These are phyloP conservation scores for Phaeosphaeriaceae sp. DNA, from an alignment of 2,329 filamentous ascomycete species.

Conservation along the genomic window DNA sequence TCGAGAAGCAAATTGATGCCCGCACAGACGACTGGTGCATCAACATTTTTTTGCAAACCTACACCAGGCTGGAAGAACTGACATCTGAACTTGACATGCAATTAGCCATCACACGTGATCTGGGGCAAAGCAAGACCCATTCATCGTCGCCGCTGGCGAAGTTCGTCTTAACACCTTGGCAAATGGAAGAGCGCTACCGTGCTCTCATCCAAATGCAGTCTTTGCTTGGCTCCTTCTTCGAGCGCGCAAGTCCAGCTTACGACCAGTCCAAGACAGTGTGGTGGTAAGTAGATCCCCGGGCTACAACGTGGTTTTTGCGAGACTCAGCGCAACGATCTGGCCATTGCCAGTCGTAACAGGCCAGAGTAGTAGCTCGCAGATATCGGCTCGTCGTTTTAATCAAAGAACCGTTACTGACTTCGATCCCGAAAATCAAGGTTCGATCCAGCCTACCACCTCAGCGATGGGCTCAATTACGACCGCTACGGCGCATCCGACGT, in stretches of 20 bases:
- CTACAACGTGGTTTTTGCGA: no score
- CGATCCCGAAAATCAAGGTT: no score
- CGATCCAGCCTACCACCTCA: conserved; percentile 1
- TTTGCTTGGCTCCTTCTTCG: neutral
- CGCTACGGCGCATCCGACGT: conserved; percentile 6
- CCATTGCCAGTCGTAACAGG: no score
- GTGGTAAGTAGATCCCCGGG: no score
- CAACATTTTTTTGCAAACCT: conserved; percentile 2
- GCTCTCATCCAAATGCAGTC: conserved; percentile 6
- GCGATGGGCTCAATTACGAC: conserved; percentile 7
- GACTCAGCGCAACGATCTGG: no score
- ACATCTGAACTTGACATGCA: conserved; percentile 4
- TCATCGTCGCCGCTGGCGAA: neutral
- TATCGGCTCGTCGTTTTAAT: no score
- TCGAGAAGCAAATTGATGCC: conserved; percentile 5
- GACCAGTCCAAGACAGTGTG: conserved; percentile 9
- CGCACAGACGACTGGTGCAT: conserved; percentile 7
- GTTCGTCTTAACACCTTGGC: conserved; percentile 1
- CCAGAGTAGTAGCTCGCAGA: no score
- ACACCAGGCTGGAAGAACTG: conserved; percentile 3
- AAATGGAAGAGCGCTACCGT: conserved; percentile 10
- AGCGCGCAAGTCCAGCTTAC: conserved; percentile 9
- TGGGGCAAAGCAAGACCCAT: neutral
- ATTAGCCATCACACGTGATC: neutral
- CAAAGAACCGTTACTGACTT: no score